Conservation (phyloP, 768 basidiomycete species). For the Cystobasidium onofrii region DNA sequence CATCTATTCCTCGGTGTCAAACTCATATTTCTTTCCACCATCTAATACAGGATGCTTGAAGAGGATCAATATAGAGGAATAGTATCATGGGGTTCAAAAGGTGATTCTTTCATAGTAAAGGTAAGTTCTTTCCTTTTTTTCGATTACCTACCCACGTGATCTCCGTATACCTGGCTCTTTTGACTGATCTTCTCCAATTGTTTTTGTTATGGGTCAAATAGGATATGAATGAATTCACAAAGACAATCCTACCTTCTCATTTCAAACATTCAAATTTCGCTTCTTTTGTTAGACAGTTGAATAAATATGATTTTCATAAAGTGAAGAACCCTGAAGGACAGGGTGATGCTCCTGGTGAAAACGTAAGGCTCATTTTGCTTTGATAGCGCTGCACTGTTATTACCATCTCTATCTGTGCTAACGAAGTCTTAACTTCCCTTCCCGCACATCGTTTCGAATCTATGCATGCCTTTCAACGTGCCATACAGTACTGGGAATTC, state of each 20-base stretch:
- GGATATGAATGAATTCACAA: constrained; percentile 96
- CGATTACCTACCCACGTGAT: no score
- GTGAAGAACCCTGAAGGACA: constrained; percentile 79
- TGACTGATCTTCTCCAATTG: not conserved
- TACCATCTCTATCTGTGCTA: not conserved
- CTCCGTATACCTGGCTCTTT: not conserved
- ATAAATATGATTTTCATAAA: constrained; percentile 97
- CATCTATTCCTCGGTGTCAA: no score
- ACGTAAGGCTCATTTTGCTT: constrained; percentile 44
- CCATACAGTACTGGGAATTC: constrained; percentile 48
- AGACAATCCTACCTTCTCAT: constrained; percentile 73
- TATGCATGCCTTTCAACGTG: not conserved
- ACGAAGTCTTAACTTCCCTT: not conserved
- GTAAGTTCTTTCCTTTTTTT: constrained; percentile 37
- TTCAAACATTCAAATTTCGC: constrained; percentile 96
- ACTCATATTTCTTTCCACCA: no score
- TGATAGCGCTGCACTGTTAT: no score
- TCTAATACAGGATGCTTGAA: constrained; percentile 88
- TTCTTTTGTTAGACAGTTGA: constrained; percentile 80
- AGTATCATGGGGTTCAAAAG: constrained; percentile 72
- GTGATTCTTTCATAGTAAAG: constrained; percentile 87
- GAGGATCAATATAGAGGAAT: constrained; percentile 63
- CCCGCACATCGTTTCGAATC: not conserved
- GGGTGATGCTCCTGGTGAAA: constrained; percentile 54
- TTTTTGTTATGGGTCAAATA: no score